These are phyloP conservation scores for Mrakiaceae sp. DNA, from an alignment of 1,284 basidiomycete species.

Conservation along the genomic window DNA sequence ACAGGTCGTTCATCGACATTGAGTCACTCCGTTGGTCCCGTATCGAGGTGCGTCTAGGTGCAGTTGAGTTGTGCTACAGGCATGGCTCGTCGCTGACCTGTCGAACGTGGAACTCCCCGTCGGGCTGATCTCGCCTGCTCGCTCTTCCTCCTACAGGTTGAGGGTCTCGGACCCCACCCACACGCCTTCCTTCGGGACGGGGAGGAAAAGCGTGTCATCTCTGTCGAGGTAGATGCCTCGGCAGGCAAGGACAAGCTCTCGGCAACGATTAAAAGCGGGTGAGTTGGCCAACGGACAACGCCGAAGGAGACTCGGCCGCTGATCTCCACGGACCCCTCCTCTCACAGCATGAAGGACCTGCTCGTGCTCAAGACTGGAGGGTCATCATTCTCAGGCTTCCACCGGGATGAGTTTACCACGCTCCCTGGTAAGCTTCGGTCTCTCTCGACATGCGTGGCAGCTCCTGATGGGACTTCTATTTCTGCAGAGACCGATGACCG, in stretches of 20 bases:
- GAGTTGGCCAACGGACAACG: conserved; percentile 18
- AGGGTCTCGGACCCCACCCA: conserved; percentile 45
- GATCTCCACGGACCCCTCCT: conserved; percentile 44
- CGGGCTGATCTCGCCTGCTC: not conserved
- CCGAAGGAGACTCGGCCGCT: conserved; percentile 6
- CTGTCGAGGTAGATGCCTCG: conserved; percentile 56
- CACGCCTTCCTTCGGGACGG: conserved; percentile 83
- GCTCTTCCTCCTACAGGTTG: conserved; percentile 22
- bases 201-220: conserved; percentile 68
- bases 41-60: conserved; percentile 44
- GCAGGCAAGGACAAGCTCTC: conserved; percentile 43
- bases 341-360: conserved; percentile 61
- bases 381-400: conserved; percentile 71
- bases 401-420: conserved; percentile 80
- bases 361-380: conserved; percentile 84
- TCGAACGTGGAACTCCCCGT: not conserved
- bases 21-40: conserved; percentile 78
- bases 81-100: not conserved
- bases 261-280: not conserved
- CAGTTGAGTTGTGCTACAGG: not conserved
- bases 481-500: conserved; percentile 57
- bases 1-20: conserved; percentile 62
- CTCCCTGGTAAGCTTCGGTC: conserved; percentile 39
- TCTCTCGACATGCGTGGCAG: not conserved
- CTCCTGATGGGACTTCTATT: conserved; percentile 14